A percentile compares a stretch with the other conserved stretches of the same genome.
Conservation (phyloP, 1,284 basidiomycete species). For the Boletus smithii region DNA sequence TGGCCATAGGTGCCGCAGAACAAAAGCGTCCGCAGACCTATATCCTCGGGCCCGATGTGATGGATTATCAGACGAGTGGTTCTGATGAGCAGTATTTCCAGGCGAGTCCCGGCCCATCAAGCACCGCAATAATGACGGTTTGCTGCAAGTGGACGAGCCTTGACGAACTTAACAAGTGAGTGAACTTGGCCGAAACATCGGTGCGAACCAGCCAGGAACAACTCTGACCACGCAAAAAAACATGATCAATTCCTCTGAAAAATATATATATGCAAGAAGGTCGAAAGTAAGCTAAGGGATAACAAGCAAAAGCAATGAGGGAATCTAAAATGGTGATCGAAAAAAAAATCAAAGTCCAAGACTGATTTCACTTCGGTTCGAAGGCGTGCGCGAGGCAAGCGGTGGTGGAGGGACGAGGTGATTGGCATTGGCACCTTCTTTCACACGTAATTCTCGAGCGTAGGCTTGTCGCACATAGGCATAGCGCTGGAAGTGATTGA, state of each 20-base stretch:
- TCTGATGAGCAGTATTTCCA: constrained; percentile 13
- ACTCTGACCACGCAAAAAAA: neutral
- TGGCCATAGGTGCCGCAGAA: constrained; percentile 52
- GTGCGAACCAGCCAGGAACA: too few relatives aligned
- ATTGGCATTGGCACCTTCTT: constrained; percentile 39
- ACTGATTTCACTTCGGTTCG: constrained; percentile 49
- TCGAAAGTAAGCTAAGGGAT: constrained; percentile 28
- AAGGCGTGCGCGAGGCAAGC: constrained; percentile 40
- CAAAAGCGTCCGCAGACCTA: constrained; percentile 30
- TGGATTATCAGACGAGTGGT: constrained; percentile 10
- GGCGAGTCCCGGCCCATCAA: constrained; percentile 44
- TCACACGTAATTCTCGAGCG: constrained; percentile 48
- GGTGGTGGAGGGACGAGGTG: constrained; percentile 36
- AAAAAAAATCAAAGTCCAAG: constrained; percentile 33
- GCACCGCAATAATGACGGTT: constrained; percentile 44
- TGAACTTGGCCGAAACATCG: too few relatives aligned
- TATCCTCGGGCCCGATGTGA: constrained; percentile 18
- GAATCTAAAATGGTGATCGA: neutral
- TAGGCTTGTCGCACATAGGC: constrained; percentile 77
- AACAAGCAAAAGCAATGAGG: constrained; percentile 1
- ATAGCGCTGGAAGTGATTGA: constrained; percentile 91
- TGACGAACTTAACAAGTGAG: too few relatives aligned
- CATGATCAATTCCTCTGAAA: too few relatives aligned
- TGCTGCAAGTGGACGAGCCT: constrained; percentile 39
- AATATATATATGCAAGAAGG: constrained; percentile 28